phyloP scores from a whole-genome alignment of 768 basidiomycete species.

The Mycena galopus region DNA sequence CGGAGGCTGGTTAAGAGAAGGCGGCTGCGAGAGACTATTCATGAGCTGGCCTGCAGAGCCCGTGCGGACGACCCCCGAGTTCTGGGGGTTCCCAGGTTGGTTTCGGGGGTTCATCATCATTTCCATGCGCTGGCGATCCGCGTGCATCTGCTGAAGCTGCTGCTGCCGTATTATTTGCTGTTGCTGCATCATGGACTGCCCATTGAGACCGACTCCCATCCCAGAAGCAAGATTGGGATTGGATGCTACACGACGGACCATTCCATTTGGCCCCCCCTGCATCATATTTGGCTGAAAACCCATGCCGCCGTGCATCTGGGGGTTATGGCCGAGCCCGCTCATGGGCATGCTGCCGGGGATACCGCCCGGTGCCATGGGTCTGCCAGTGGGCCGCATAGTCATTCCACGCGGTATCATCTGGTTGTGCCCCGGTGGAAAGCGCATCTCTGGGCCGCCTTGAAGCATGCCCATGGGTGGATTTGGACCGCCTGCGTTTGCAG shows the following conservation, averaged over 20 bases:
- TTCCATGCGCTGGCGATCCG: constrained; percentile 50
- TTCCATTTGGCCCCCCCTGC: constrained; percentile 16
- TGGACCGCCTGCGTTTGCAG: constrained; percentile 33
- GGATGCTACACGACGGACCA: constrained; percentile 31
- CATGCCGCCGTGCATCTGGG: constrained; percentile 42
- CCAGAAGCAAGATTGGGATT: constrained; percentile 28
- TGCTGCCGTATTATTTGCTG: too few relatives aligned
- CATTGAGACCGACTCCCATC: constrained; percentile 18
- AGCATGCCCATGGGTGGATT: constrained; percentile 47
- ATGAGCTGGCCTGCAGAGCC: constrained; percentile 62
- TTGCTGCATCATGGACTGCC: constrained; percentile 37
- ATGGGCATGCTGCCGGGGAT: constrained; percentile 26
- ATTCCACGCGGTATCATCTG: constrained; percentile 18
- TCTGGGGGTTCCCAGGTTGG: constrained; percentile 57
- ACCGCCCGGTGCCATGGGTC: constrained; percentile 26
- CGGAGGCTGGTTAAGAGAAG: constrained; percentile 45
- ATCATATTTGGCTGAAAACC: constrained; percentile 48
- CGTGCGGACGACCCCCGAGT: constrained; percentile 52
- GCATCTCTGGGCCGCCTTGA: constrained; percentile 36
- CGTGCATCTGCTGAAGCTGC: constrained; percentile 45
- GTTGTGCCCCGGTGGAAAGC: constrained; percentile 31
- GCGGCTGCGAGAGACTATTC: constrained; percentile 56
- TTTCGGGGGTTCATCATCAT: constrained; percentile 50
- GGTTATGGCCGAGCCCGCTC: constrained; percentile 21
- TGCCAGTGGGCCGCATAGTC: constrained; percentile 18